Evolutionary conservation across 352 stramenopile species (phyloP).

Genomic region (Globisporangium sylvaticum): DNA sequence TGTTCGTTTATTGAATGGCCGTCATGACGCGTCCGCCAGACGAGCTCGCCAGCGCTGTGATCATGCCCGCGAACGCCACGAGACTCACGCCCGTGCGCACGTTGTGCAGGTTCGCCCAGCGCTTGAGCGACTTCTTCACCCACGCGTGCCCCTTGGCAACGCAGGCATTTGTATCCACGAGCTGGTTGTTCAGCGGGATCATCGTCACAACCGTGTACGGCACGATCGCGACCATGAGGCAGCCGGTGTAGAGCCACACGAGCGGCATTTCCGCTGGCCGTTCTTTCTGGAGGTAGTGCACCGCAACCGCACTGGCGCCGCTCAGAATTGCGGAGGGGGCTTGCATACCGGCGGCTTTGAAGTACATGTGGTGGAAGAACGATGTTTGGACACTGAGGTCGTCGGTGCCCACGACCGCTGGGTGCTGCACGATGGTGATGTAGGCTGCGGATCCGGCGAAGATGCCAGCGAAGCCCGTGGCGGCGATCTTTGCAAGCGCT

Average conservation of each 20-base stretch:
- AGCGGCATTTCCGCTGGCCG: constrained; percentile 1
- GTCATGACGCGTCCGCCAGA: no score
- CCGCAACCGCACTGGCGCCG: constrained; percentile 19
- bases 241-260: constrained; percentile 24
- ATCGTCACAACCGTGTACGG: constrained; percentile 69
- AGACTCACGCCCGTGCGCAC: constrained; percentile 50
- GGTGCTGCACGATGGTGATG: constrained; percentile 33
- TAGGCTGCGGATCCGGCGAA: constrained; percentile 31
- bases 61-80: constrained; percentile 54
- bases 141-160: constrained; percentile 32
- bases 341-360: constrained; percentile 19
- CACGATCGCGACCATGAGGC: constrained; percentile 50
- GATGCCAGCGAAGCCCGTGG: constrained; percentile 17
- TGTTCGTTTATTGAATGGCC: no score
- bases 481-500: constrained; percentile 13
- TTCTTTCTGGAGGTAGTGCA: constrained; percentile 14
- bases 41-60: constrained; percentile 39
- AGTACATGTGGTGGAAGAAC: constrained; percentile 33
- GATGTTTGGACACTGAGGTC: constrained; percentile 10
- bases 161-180: constrained; percentile 46
- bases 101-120: constrained; percentile 55
- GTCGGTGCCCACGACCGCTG: constrained; percentile 14
- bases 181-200: constrained; percentile 57
- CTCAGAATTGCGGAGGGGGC: constrained; percentile 17
- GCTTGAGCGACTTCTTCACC: constrained; percentile 48